phyloP scores from a whole-genome alignment of 148 eudicot genomes.

The Cornus florida region DNA sequence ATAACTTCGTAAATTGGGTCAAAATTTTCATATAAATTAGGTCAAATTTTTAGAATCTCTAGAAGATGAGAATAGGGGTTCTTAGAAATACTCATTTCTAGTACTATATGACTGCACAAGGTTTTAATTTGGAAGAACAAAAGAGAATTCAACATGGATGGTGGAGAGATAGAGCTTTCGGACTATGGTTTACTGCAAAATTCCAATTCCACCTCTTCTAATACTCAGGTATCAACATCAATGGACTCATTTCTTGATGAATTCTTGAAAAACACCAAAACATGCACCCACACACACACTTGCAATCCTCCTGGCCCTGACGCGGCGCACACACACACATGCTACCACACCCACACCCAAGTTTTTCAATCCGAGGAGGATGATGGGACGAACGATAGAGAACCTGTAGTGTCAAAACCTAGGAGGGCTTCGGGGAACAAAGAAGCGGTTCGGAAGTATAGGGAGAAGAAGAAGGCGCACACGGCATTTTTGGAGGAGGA shows the following conservation, averaged over 20 bases:
- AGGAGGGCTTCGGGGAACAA: slow-evolving; percentile 52
- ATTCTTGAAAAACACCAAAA: slow-evolving; percentile 37
- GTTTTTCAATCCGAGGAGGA: slow-evolving; percentile 37
- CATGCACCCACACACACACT: slow-evolving; percentile 69
- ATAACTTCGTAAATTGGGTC: background rate
- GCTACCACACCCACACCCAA: slow-evolving; percentile 62
- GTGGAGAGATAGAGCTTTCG: slow-evolving; percentile 49
- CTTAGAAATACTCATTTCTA: background rate
- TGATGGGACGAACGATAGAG: slow-evolving; percentile 4
- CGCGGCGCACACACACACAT: slow-evolving; percentile 56
- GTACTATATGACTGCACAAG: background rate
- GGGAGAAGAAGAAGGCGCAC: slow-evolving; percentile 76
- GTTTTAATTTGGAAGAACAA: background rate
- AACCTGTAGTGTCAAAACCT: slow-evolving; percentile 13
- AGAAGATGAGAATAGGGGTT: background rate
- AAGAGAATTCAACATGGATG: slow-evolving; percentile 32
- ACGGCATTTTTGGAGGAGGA: slow-evolving; percentile 62
- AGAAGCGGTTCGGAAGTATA: slow-evolving; percentile 70
- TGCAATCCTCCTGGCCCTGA: slow-evolving; percentile 70
- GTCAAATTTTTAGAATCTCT: background rate
- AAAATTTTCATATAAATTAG: background rate
- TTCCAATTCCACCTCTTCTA: slow-evolving; percentile 25
- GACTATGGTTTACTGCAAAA: slow-evolving; percentile 31
- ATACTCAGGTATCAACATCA: slow-evolving; percentile 24
- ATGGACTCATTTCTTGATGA: slow-evolving; percentile 45